Percentiles rank a stretch among this genome's conserved stretches.
Conservation (phyloP, 441 rosid genomes). For the Gossypium schwendimanii region DNA sequence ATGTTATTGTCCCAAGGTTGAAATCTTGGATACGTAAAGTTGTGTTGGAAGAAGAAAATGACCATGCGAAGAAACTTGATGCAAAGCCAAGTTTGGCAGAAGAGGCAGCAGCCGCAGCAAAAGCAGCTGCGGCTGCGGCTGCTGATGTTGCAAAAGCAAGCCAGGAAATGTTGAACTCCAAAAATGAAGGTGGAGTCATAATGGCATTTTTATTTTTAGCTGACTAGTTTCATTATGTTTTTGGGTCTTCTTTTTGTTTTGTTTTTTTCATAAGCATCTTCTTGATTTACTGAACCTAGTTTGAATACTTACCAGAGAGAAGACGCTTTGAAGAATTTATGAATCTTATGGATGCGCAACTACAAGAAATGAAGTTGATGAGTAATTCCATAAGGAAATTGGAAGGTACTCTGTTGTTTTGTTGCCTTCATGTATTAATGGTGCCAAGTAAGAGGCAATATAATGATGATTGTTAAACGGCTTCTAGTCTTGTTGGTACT, state of each 20-base stretch:
- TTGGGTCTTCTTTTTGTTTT: not conserved
- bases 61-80: slow-evolving; percentile 30
- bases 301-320: slow-evolving; percentile 36
- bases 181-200: slow-evolving; percentile 47
- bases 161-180: slow-evolving; percentile 71
- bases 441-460: not conserved
- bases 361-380: slow-evolving; percentile 65
- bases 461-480: not conserved
- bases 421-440: not conserved
- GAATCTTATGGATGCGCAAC: slow-evolving; percentile 49
- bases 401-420: slow-evolving; percentile 44
- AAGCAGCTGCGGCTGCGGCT: slow-evolving; percentile 85
- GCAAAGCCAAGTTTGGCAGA: slow-evolving; percentile 72
- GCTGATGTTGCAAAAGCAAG: slow-evolving; percentile 83
- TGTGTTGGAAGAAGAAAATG: slow-evolving; percentile 60
- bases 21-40: slow-evolving; percentile 82
- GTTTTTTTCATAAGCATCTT: not conserved
- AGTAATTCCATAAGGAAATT: slow-evolving; percentile 43
- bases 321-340: slow-evolving; percentile 37
- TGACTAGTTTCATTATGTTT: not conserved
- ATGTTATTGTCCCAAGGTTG: slow-evolving; percentile 60
- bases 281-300: not conserved
- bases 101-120: slow-evolving; percentile 90
- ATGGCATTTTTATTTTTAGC: not conserved
- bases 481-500: not conserved